Evolutionary conservation across 2,329 filamentous ascomycete genomes (phyloP).

Genomic region (Botrytis tulipae): DNA sequence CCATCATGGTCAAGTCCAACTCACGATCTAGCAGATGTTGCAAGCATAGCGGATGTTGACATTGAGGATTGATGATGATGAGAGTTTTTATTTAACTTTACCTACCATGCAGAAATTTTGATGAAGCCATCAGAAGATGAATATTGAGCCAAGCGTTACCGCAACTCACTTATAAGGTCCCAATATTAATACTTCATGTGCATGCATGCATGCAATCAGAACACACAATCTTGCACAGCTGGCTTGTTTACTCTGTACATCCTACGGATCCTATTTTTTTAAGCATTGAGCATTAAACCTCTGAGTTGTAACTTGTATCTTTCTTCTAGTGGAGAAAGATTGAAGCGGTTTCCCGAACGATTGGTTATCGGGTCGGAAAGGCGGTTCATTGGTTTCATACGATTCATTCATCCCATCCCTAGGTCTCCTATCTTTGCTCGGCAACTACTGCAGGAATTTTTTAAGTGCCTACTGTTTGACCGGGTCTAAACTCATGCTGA

Average conservation of each 20-base stretch:
- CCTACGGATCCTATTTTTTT: conserved; percentile 1
- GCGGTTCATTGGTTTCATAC: conserved; percentile 11
- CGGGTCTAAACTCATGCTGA: neutral
- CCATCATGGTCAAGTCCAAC: neutral
- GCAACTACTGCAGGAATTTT: neutral
- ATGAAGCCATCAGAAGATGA: conserved; percentile 11
- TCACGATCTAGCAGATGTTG: neutral
- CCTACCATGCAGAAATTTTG: neutral
- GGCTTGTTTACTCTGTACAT: neutral
- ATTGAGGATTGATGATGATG: neutral
- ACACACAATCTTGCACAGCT: neutral
- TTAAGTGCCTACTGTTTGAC: neutral
- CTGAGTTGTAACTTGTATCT: conserved; percentile 19
- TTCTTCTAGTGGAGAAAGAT: conserved; percentile 13
- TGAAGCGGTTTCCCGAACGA: conserved; percentile 15
- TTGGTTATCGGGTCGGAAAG: conserved; percentile 11
- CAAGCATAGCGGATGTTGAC: conserved; percentile 1
- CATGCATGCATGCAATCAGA: conserved; percentile 4
- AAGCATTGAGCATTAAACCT: conserved; percentile 4
- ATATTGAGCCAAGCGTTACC: neutral
- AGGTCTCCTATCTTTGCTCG: conserved; percentile 7
- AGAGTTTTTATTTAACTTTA: neutral
- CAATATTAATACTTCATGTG: conserved; percentile 1
- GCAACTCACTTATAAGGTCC: neutral
- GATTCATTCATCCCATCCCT: conserved; percentile 15